Conservation (phyloP, 2,329 filamentous ascomycete species). For the Aspergillus ruber region DNA sequence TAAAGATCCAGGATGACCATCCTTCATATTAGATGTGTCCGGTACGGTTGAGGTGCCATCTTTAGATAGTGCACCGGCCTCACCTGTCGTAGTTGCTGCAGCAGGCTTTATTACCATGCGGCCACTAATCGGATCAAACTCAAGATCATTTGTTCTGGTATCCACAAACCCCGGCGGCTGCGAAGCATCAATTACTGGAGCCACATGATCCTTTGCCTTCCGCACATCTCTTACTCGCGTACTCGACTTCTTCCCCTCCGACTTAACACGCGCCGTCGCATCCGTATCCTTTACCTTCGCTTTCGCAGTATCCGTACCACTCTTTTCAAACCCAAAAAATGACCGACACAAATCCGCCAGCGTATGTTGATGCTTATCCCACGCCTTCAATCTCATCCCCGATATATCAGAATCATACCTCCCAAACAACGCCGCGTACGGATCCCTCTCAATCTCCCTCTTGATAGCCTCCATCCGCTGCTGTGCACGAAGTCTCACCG, state of each 20-base stretch:
- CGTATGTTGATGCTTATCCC: slow-evolving; percentile 14
- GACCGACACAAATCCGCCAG: slow-evolving; percentile 28
- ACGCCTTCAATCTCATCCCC: slow-evolving; percentile 1
- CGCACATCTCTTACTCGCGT: background rate
- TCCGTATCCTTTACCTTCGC: slow-evolving; percentile 1
- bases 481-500: slow-evolving; percentile 15
- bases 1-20: background rate
- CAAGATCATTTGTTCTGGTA: slow-evolving; percentile 10
- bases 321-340: slow-evolving; percentile 14
- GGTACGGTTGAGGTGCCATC: background rate
- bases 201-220: too few species aligned
- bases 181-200: background rate
- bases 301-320: background rate
- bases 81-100: background rate
- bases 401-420: slow-evolving; percentile 15
- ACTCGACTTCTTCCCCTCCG: background rate
- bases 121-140: slow-evolving; percentile 39
- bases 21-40: background rate
- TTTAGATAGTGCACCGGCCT: background rate
- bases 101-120: slow-evolving; percentile 28
- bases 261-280: slow-evolving; percentile 1
- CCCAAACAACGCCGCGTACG: slow-evolving; percentile 37
- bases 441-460: slow-evolving; percentile 31
- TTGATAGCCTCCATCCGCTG: slow-evolving; percentile 32
- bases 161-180: background rate